Evolutionary conservation across 371 early-diverging fungal genomes (phyloP).

Genomic region (Zopfochytrium polystomum): DNA sequence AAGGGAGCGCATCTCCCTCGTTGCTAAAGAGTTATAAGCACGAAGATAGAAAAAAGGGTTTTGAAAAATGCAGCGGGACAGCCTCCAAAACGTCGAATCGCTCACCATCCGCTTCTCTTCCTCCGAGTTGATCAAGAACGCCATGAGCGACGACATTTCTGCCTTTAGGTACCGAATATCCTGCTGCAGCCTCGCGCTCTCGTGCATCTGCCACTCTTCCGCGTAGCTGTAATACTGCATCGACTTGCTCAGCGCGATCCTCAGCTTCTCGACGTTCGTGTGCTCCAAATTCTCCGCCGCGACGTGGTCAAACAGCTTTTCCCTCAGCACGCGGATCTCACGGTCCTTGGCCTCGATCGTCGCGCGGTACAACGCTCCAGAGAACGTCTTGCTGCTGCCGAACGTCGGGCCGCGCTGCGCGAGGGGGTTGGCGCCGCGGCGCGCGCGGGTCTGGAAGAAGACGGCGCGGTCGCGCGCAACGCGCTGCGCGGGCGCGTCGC

Average conservation of each 20-base stretch:
- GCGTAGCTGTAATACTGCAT: conserved; percentile 49
- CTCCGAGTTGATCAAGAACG: conserved; percentile 49
- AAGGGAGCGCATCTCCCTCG: too few species aligned
- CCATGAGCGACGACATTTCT: conserved; percentile 48
- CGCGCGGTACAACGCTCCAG: conserved; percentile 43
- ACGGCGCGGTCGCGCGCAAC: conserved; percentile 42
- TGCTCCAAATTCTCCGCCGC: conserved; percentile 25
- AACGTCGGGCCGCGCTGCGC: conserved; percentile 7
- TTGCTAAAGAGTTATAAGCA: too few species aligned
- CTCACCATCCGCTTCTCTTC: conserved; percentile 45
- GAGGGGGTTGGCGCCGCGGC: too few species aligned
- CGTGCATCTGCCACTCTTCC: conserved; percentile 51
- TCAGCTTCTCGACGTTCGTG: conserved; percentile 38
- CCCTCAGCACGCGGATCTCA: conserved; percentile 42
- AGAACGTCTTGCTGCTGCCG: conserved; percentile 31
- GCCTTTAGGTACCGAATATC: conserved; percentile 47
- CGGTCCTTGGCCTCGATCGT: conserved; percentile 41
- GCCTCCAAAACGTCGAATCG: background rate
- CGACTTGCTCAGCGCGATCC: conserved; percentile 38
- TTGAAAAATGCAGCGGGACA: background rate
- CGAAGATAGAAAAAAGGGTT: conserved; percentile 7
- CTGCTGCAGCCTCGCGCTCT: conserved; percentile 41
- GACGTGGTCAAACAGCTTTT: conserved; percentile 34
- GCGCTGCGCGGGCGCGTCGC: conserved; percentile 24
- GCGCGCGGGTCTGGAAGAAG: conserved; percentile 27